Evolutionary conservation across 352 stramenopile species (phyloP).

Genomic region (Globisporangium acanthophoron): DNA sequence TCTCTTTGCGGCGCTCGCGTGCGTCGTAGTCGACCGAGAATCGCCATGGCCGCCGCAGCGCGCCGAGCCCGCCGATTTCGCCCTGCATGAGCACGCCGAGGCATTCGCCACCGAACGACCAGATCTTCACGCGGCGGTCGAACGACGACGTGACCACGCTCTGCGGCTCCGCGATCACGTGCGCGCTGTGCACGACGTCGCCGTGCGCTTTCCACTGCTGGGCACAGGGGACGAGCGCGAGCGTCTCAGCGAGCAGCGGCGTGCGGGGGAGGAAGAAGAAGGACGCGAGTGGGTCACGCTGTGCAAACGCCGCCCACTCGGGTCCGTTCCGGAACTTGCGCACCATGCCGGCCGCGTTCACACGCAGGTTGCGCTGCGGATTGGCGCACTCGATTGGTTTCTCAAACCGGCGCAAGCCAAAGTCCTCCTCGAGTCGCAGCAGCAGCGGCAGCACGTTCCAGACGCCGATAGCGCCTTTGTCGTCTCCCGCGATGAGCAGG

Average conservation of each 20-base stretch:
- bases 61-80: constrained; percentile 30
- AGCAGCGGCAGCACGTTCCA: constrained; percentile 72
- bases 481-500: constrained; percentile 62
- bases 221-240: constrained; percentile 24
- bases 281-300: constrained; percentile 38
- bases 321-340: constrained; percentile 59
- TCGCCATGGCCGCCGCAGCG: constrained; percentile 37
- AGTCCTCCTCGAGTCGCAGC: constrained; percentile 41
- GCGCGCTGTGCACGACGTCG: constrained; percentile 73
- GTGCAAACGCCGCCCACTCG: constrained; percentile 50
- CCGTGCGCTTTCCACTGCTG: constrained; percentile 67
- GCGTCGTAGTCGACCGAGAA: constrained; percentile 74
- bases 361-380: constrained; percentile 61
- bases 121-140: constrained; percentile 75
- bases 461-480: constrained; percentile 67
- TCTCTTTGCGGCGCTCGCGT: constrained; percentile 63
- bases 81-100: constrained; percentile 77
- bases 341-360: constrained; percentile 63
- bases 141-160: constrained; percentile 76
- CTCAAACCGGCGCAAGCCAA: constrained; percentile 35
- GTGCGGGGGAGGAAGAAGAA: constrained; percentile 60
- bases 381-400: constrained; percentile 67
- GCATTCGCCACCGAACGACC: constrained; percentile 52
- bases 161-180: constrained; percentile 60
- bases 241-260: constrained; percentile 28